Evolutionary conservation across 805 yeast species (phyloP).

Genomic region (Kodamaea kakaduensis): DNA sequence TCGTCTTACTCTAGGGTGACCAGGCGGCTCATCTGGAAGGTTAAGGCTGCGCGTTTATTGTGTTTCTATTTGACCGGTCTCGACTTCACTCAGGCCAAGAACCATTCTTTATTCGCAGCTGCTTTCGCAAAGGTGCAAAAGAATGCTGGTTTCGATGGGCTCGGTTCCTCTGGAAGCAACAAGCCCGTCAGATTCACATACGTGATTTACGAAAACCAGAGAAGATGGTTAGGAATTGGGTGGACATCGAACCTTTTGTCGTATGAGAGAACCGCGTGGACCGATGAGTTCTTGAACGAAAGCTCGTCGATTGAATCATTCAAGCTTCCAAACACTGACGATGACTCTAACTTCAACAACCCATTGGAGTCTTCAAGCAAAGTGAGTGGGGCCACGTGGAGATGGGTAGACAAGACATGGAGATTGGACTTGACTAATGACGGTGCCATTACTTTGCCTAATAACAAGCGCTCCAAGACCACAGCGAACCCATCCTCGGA

Average conservation of each 20-base stretch:
- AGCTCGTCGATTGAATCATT: slow-evolving; percentile 72
- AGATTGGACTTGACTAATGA: slow-evolving; percentile 83
- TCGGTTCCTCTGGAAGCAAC: slow-evolving; percentile 20
- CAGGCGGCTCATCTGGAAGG: slow-evolving; percentile 80
- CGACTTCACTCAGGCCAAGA: slow-evolving; percentile 53
- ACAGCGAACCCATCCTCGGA: slow-evolving; percentile 70
- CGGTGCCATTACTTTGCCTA: slow-evolving; percentile 72
- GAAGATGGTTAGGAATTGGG: slow-evolving; percentile 97
- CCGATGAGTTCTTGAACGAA: slow-evolving; percentile 91
- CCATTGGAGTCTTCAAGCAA: slow-evolving; percentile 24
- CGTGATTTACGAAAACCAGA: slow-evolving; percentile 89
- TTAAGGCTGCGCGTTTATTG: slow-evolving; percentile 61
- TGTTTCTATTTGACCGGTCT: slow-evolving; percentile 85
- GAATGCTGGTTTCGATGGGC: slow-evolving; percentile 22
- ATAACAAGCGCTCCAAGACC: slow-evolving; percentile 50
- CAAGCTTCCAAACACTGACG: slow-evolving; percentile 67
- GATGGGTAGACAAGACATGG: slow-evolving; percentile 95
- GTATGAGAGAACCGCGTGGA: slow-evolving; percentile 95
- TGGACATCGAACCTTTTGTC: slow-evolving; percentile 92
- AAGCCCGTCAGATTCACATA: slow-evolving; percentile 78
- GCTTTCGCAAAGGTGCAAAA: slow-evolving; percentile 52
- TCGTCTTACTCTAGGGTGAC: slow-evolving; percentile 82
- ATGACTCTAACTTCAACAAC: slow-evolving; percentile 29
- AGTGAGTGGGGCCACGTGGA: slow-evolving; percentile 76
- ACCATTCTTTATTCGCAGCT: slow-evolving; percentile 48